Evolutionary conservation across 192 early-diverging fungal genomes (phyloP), one percentile per base, ranked within the genome.

Genomic region (Phlyctochytrium arcticum): DNA sequence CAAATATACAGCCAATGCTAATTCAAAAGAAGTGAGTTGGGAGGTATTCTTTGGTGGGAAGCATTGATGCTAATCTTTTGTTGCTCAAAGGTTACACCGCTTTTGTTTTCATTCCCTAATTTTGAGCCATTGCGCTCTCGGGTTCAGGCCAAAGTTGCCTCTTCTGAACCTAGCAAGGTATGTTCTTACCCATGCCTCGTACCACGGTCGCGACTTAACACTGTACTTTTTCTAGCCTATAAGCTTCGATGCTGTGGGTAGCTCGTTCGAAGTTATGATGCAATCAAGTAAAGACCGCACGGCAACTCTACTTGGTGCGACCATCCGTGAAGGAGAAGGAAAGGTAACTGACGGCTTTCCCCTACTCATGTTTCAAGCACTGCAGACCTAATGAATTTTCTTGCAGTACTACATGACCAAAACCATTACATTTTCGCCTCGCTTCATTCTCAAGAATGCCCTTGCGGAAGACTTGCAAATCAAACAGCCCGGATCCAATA

Each of bases 191-290:
- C 29, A 48, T 57, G 53, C 35, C 57, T 33, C 36, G 9, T 37
- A n/a, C n/a, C n/a, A n/a, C n/a, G n/a, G n/a, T n/a, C n/a, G n/a
- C n/a, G n/a, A n/a, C n/a, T n/a, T n/a, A n/a, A n/a, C n/a, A n/a
- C n/a, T n/a, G n/a, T n/a, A n/a, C n/a, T n/a, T 34, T 23, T 73
- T 71, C 42, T 71, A 85, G 61, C 91, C 90, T 2, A 69, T 95
- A 44, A 97, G 94, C 75, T 97, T 99, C 69, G 96, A 99, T 63
- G 93, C 94, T 2, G 88, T 96, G 49, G 94, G 95, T 8, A 93
- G 88, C 59, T 80, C 87, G 7, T 84, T 88, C 58, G 91, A 91
- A 49, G 78, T 96, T 1, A 70, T 80, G 12, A 78, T 99, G 26
- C 86, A 86, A 23, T 78, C 82, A 3, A 26, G 62, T 34, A 73